phyloP scores from a whole-genome alignment of 2,329 filamentous ascomycete genomes.

The Cladophialophora exuberans region DNA sequence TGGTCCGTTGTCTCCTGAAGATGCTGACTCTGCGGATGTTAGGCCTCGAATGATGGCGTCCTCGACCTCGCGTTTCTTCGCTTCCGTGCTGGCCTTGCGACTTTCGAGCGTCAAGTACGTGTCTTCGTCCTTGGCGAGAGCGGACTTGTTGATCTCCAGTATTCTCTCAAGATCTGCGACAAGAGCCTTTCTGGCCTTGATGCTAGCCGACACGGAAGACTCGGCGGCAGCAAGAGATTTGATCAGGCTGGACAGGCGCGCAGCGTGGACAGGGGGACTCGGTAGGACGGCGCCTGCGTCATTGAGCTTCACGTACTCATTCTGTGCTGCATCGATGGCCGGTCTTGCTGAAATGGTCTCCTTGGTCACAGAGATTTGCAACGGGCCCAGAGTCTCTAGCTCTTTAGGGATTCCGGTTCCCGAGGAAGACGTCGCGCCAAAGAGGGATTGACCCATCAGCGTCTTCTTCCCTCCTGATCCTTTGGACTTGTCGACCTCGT shows the following conservation, averaged over 20 bases:
- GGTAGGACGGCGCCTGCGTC: conserved; percentile 71
- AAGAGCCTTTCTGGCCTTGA: conserved; percentile 79
- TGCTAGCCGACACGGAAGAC: conserved; percentile 82
- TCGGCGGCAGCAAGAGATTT: conserved; percentile 88
- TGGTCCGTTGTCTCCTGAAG: conserved; percentile 50
- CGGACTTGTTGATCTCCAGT: conserved; percentile 71
- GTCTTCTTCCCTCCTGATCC: conserved; percentile 49
- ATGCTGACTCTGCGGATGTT: conserved; percentile 57
- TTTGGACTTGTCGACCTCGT: conserved; percentile 65
- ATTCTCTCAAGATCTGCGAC: conserved; percentile 82
- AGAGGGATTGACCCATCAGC: conserved; percentile 70
- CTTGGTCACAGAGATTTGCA: conserved; percentile 75
- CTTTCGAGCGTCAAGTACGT: conserved; percentile 65
- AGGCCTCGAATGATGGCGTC: conserved; percentile 86
- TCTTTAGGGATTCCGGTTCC: conserved; percentile 69
- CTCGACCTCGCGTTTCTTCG: conserved; percentile 86
- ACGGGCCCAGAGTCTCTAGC: conserved; percentile 72
- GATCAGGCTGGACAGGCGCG: conserved; percentile 83
- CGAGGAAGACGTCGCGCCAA: conserved; percentile 56
- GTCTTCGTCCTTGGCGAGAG: conserved; percentile 70
- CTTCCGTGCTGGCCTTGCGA: conserved; percentile 74
- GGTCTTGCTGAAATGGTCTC: conserved; percentile 69
- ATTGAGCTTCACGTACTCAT: conserved; percentile 82
- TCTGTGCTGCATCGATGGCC: conserved; percentile 69
- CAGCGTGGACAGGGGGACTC: conserved; percentile 87